Evolutionary conservation across 768 basidiomycete genomes (phyloP).

Genomic region (Mycena rebaudengoi): DNA sequence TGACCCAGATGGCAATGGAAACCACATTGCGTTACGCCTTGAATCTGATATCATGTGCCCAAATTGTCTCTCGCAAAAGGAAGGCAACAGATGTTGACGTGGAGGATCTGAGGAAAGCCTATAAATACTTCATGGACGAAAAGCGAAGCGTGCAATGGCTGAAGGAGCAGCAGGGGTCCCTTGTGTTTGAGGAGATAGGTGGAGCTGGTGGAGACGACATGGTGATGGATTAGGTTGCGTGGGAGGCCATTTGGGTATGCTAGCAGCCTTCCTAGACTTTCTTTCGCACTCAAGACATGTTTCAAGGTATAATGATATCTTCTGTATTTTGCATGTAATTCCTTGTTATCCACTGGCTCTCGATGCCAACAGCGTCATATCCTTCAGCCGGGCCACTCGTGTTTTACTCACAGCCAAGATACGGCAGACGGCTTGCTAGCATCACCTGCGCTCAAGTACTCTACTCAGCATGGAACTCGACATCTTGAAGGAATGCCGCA

Average conservation of each 20-base stretch:
- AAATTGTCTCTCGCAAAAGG: constrained; percentile 85
- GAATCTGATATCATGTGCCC: constrained; percentile 93
- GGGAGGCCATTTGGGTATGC: constrained; percentile 7
- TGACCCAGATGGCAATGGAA: constrained; percentile 88
- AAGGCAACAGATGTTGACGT: constrained; percentile 85
- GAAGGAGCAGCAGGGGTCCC: constrained; percentile 79
- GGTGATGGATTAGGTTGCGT: constrained; percentile 35
- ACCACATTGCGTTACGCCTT: constrained; percentile 95
- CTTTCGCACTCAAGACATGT: not conserved
- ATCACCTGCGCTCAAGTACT: no score
- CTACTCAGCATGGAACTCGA: no score
- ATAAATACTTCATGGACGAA: constrained; percentile 93
- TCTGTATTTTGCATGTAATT: constrained; percentile 21
- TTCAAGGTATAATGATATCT: constrained; percentile 9
- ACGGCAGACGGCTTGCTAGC: no score
- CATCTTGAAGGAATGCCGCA: no score
- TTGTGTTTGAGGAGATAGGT: constrained; percentile 78
- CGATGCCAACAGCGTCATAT: no score
- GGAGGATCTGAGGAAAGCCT: constrained; percentile 84
- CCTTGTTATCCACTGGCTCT: constrained; percentile 10
- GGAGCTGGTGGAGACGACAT: constrained; percentile 43
- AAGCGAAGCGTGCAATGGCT: constrained; percentile 92
- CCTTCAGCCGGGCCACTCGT: no score
- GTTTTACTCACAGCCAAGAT: no score
- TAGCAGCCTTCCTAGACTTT: not conserved